Base-by-base conservation (phyloP, 176 grass and related monocot species). In the Cocos nucifera region DNA sequence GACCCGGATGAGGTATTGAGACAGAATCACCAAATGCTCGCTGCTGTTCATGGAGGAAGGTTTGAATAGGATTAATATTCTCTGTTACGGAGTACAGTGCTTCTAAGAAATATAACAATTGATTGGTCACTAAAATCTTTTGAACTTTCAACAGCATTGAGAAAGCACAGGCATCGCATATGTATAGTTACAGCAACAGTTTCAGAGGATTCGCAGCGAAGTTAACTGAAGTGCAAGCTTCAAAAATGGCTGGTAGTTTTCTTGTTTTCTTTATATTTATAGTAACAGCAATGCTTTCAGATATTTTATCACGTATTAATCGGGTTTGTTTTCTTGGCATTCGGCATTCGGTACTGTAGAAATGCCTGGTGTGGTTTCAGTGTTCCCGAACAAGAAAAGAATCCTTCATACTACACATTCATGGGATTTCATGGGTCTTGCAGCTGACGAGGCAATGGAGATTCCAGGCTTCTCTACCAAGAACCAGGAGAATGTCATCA, bases 401-500 rank as follows among this genome's bases (percentile, higher is more conserved):
- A 73, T 52, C 17, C 59, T 94, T 39, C 78, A 79, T 69, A 94
- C 84, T 7, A 94, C 89, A 16, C 84, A 73, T 61, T 94, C 84
- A 9, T 87, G 89, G 89, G 84, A 94, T 27, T 94, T 94, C 77
- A 84, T 94, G 78, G 84, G 89, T 21, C 74, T 94, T 15, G 60
- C 73, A 16, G 54, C 56, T 24, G 27, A 84, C 58, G 80, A 70
- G 74, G 77, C 50, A 54, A 68, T 20, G 39, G 84, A 87, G 48
- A 49, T 87, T 6, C 80, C 89, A 24, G 89, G 78, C 59, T 53
- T 87, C 7, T 94, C 84, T 20, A 87, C 71, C 64, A 79, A 81
- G 60, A 87, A 94, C 56, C 89, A 87, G 70, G 65, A 48, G 14
- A 68, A 68, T 16, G 53, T 68, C 53, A 68, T 68, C 65, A 48